phyloP scores from a whole-genome alignment of 2,329 filamentous ascomycete species.

The Fusarium beomiforme region DNA sequence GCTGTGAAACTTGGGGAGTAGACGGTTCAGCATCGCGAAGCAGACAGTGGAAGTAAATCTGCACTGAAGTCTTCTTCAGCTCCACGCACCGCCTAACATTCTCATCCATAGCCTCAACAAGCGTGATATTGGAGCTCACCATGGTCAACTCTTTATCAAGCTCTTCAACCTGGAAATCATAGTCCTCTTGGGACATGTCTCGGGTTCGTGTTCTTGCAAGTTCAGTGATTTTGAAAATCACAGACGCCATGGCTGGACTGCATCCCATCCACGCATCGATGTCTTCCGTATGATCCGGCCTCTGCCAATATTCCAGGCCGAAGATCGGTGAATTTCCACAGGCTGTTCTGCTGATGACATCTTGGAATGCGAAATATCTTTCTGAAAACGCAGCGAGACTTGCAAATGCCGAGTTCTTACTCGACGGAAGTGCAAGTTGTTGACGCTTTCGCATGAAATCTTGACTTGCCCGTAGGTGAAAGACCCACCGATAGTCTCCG shows the following conservation, averaged over 20 bases:
- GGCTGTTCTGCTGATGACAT: conserved; percentile 61
- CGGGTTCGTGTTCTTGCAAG: conserved; percentile 49
- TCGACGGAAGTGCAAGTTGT: conserved; percentile 32
- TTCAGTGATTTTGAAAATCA: conserved; percentile 59
- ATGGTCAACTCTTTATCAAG: conserved; percentile 11
- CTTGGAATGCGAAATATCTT: conserved; percentile 61
- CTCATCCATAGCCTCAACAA: conserved; percentile 12
- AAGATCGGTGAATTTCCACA: conserved; percentile 59
- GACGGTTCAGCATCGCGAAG: conserved; percentile 54
- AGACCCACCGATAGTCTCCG: conserved; percentile 52
- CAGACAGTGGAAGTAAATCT: conserved; percentile 57
- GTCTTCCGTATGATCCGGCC: conserved; percentile 16
- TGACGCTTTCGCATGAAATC: conserved; percentile 55
- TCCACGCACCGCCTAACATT: conserved; percentile 39
- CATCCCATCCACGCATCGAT: conserved; percentile 59
- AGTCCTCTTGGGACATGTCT: background rate
- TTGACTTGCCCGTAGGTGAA: conserved; percentile 58
- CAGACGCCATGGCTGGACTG: conserved; percentile 56
- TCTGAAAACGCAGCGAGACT: conserved; percentile 50
- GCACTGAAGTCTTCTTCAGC: conserved; percentile 52
- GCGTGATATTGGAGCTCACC: background rate
- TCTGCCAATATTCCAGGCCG: conserved; percentile 58
- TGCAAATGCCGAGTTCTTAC: background rate
- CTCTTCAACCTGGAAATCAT: background rate
- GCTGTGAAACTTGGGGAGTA: conserved; percentile 23